Conservation (phyloP, 148 eudicot genomes). For the Amaranthus hypochondriacus region DNA sequence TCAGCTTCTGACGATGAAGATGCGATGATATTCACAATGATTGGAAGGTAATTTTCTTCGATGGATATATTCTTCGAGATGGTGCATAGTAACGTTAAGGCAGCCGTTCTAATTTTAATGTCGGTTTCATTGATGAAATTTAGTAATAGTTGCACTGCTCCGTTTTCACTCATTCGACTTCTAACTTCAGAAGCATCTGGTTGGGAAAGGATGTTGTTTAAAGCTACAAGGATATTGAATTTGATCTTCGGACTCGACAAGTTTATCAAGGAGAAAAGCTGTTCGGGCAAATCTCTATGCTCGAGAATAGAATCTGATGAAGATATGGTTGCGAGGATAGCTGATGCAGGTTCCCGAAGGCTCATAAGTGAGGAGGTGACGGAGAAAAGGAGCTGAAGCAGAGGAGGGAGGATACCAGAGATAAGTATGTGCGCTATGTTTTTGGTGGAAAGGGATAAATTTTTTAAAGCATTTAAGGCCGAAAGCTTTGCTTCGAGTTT, state of each 20-base stretch:
- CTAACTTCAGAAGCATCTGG: constrained; percentile 42
- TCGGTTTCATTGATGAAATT: constrained; percentile 52
- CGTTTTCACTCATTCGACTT: constrained; percentile 54
- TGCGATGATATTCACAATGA: constrained; percentile 41
- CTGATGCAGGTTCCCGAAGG: constrained; percentile 78
- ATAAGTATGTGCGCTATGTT: constrained; percentile 45
- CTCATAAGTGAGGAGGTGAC: constrained; percentile 88
- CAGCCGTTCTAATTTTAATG: constrained; percentile 39
- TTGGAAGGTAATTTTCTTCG: constrained; percentile 38
- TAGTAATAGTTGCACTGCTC: constrained; percentile 59
- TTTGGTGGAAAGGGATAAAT: constrained; percentile 44
- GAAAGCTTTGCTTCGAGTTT: constrained; percentile 83
- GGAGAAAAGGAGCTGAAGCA: constrained; percentile 84
- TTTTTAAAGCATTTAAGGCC: constrained; percentile 63
- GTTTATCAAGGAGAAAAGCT: constrained; percentile 72
- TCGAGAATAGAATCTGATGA: constrained; percentile 53
- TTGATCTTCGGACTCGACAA: constrained; percentile 61
- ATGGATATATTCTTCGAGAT: constrained; percentile 45
- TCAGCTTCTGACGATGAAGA: constrained; percentile 46
- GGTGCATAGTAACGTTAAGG: constrained; percentile 49
- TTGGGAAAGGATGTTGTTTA: constrained; percentile 55
- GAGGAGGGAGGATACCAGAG: constrained; percentile 62
- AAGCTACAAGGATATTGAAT: constrained; percentile 54
- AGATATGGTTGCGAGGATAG: constrained; percentile 63
- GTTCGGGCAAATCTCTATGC: constrained; percentile 59